Conservation (phyloP, 768 basidiomycete species). For the Lanmaoa pseudosensibilis region DNA sequence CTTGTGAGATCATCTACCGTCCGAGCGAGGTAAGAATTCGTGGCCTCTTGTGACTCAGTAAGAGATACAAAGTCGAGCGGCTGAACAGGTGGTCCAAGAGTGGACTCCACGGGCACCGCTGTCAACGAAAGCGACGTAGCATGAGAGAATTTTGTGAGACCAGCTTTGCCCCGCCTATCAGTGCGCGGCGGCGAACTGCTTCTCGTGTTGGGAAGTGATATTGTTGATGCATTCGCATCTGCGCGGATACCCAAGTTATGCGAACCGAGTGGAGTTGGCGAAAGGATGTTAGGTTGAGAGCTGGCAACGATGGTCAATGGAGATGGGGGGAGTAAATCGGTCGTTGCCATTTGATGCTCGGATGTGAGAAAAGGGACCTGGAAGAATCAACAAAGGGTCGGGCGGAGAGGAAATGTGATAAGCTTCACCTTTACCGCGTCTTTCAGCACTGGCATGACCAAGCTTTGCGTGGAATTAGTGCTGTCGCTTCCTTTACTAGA, state of each 20-base stretch:
- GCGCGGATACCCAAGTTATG: slow-evolving; percentile 22
- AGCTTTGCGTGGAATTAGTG: slow-evolving; percentile 25
- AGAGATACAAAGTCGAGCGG: slow-evolving; percentile 69
- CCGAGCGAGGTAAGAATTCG: slow-evolving; percentile 66
- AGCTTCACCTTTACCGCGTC: slow-evolving; percentile 66
- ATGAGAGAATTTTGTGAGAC: slow-evolving; percentile 30
- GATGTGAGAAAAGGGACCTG: slow-evolving; percentile 68
- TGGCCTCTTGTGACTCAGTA: slow-evolving; percentile 53
- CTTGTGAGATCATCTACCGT: slow-evolving; percentile 73
- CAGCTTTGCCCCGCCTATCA: slow-evolving; percentile 22
- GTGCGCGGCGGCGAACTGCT: slow-evolving; percentile 29
- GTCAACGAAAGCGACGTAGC: slow-evolving; percentile 35
- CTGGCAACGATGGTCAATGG: slow-evolving; percentile 49
- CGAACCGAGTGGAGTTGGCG: slow-evolving; percentile 40
- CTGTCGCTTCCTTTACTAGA: slow-evolving; percentile 41
- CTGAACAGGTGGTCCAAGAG: slow-evolving; percentile 48
- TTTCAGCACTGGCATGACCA: slow-evolving; percentile 59
- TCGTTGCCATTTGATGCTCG: slow-evolving; percentile 66
- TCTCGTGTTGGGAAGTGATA: slow-evolving; percentile 42
- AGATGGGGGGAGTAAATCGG: slow-evolving; percentile 74
- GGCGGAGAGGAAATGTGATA: neutral
- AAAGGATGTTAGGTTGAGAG: slow-evolving; percentile 38
- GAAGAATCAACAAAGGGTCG: neutral
- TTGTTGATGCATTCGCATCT: slow-evolving; percentile 39
- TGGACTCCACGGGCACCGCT: slow-evolving; percentile 30